These are phyloP conservation scores for Phlyctochytrium planicorne DNA, from an alignment of 192 early-diverging fungal species.

Conservation along the genomic window DNA sequence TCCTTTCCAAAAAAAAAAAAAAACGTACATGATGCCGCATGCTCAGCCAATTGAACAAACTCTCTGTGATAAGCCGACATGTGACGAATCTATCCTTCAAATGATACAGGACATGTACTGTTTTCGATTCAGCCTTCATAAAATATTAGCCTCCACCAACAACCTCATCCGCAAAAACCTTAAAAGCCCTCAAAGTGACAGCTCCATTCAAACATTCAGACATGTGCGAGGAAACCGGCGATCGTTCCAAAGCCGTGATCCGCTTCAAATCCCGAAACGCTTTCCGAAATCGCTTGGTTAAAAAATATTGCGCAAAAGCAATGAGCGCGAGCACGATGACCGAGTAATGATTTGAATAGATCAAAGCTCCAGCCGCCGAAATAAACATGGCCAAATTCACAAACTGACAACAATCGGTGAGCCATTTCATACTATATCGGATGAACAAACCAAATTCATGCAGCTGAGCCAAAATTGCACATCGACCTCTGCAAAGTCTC, in stretches of 20 bases:
- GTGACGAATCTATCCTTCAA: conserved; percentile 14
- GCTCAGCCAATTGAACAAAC: conserved; percentile 9
- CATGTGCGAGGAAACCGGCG: conserved; percentile 66
- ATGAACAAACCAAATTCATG: conserved; percentile 1
- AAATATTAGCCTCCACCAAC: conserved; percentile 15
- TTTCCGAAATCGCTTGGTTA: conserved; percentile 34
- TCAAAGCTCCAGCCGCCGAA: background rate
- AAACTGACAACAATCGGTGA: background rate
- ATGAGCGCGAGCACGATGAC: conserved; percentile 27
- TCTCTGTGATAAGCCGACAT: conserved; percentile 2
- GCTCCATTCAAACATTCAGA: conserved; percentile 64
- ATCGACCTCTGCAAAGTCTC: conserved; percentile 50
- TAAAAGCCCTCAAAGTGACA: conserved; percentile 67
- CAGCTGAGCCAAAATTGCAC: conserved; percentile 41
- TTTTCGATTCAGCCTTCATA: background rate
- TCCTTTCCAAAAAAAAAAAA: background rate
- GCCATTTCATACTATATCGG: too few relatives aligned
- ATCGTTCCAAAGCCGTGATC: conserved; percentile 68
- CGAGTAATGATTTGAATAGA: background rate
- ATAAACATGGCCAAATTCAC: background rate
- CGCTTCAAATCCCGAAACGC: conserved; percentile 55
- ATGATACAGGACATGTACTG: background rate
- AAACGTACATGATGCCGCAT: background rate
- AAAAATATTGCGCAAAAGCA: conserved; percentile 18
- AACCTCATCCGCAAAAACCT: conserved; percentile 50